Evolutionary conservation across 108 stramenopile genomes (phyloP).

Genomic region (Ochromonas danica): DNA sequence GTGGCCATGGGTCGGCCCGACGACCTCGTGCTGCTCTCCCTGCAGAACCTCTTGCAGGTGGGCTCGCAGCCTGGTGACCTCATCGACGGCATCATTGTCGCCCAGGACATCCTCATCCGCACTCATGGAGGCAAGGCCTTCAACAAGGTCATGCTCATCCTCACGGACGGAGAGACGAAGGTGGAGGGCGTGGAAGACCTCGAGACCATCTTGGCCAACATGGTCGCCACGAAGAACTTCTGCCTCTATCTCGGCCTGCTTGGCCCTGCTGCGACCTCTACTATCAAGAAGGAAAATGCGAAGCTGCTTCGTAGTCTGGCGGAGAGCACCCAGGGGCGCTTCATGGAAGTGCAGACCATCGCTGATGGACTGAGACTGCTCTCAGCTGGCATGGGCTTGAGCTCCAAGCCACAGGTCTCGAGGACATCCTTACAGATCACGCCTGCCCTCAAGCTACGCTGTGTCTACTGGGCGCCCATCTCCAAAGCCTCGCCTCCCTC

Average conservation of each 20-base stretch:
- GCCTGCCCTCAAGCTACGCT: neutral
- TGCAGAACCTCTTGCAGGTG: neutral
- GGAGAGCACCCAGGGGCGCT: neutral
- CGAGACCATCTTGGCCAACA: neutral
- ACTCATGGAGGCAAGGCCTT: conserved; percentile 5
- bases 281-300: neutral
- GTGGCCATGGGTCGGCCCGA: neutral
- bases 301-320: conserved; percentile 18
- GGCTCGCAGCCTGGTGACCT: neutral
- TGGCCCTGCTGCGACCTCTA: neutral
- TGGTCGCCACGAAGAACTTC: neutral
- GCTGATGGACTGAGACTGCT: neutral
- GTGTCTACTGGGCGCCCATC: neutral
- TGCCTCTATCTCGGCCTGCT: neutral
- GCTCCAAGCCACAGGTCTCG: neutral
- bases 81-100: conserved; percentile 24
- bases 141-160: neutral
- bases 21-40: neutral
- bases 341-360: neutral
- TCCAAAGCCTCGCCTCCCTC: neutral
- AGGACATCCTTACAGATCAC: conserved; percentile 10
- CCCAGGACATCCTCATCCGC: neutral
- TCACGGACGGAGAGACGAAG: conserved; percentile 21
- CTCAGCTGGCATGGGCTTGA: conserved; percentile 1
- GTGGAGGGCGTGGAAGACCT: conserved; percentile 13